Conservation (phyloP, 1,284 basidiomycete genomes). For the Peniophora sp. region DNA sequence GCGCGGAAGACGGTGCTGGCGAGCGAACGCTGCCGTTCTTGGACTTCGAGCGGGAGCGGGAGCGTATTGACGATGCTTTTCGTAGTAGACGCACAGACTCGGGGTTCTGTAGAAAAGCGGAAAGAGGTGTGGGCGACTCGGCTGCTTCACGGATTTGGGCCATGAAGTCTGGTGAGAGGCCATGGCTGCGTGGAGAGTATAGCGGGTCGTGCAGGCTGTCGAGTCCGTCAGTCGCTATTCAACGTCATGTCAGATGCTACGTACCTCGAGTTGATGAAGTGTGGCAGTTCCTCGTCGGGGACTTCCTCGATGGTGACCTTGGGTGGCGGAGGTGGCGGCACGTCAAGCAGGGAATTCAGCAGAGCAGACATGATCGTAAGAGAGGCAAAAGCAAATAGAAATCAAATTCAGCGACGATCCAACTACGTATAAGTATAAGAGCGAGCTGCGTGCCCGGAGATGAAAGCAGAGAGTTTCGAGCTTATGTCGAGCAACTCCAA, state of each 20-base stretch:
- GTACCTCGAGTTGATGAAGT: not conserved
- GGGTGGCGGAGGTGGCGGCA: not conserved
- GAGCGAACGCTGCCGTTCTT: not conserved
- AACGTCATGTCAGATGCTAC: not conserved
- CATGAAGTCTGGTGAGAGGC: not conserved
- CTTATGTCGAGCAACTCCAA: no score
- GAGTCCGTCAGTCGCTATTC: no score
- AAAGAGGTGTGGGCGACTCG: constrained; percentile 21
- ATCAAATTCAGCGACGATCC: no score
- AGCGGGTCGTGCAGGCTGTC: not conserved
- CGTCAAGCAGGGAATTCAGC: no score
- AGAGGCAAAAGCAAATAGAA: no score
- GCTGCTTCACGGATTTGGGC: constrained; percentile 14
- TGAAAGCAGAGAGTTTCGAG: no score
- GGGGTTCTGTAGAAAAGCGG: constrained; percentile 24
- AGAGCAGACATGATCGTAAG: no score
- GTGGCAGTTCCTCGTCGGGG: not conserved
- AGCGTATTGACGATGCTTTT: constrained; percentile 1
- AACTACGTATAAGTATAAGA: no score
- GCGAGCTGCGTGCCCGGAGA: no score
- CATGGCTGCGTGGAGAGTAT: not conserved
- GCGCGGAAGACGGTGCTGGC: no score
- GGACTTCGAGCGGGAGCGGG: not conserved
- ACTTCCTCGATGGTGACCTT: not conserved
- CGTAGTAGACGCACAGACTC: constrained; percentile 16